Conservation (phyloP, 768 basidiomycete genomes). For the Suillus lakei region DNA sequence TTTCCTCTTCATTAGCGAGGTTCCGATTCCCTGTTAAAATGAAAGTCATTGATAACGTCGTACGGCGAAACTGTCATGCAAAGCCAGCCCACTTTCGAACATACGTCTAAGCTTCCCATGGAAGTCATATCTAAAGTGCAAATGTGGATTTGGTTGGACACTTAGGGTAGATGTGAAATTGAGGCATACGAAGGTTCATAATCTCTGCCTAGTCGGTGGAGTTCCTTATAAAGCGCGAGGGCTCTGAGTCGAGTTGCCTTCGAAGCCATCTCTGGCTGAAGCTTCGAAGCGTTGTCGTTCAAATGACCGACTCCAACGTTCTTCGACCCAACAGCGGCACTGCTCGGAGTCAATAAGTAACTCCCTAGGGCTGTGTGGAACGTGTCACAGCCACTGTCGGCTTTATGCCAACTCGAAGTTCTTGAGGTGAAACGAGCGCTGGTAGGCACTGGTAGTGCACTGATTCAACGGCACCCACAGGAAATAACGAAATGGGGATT, state of each 20-base stretch:
- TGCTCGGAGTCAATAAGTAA: neutral
- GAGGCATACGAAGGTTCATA: slow-evolving; percentile 77
- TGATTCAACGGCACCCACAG: too few relatives aligned
- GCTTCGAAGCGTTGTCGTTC: neutral
- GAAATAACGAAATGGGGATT: too few relatives aligned
- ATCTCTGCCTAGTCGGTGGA: slow-evolving; percentile 78
- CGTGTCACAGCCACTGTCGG: too few relatives aligned
- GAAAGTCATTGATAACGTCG: neutral
- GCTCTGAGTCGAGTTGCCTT: slow-evolving; percentile 63
- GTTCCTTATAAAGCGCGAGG: slow-evolving; percentile 79
- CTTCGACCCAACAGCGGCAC: neutral
- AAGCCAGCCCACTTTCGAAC: slow-evolving; percentile 66
- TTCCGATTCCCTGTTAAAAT: slow-evolving; percentile 61
- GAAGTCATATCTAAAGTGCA: slow-evolving; percentile 68
- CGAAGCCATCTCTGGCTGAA: slow-evolving; percentile 45
- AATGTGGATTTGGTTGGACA: slow-evolving; percentile 13
- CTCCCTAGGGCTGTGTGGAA: too few relatives aligned
- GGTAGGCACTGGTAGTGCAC: too few relatives aligned
- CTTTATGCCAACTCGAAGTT: too few relatives aligned
- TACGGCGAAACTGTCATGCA: neutral
- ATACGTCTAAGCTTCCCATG: slow-evolving; percentile 70
- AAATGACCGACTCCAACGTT: neutral
- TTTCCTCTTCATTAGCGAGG: slow-evolving; percentile 69
- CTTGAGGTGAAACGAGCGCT: too few relatives aligned
- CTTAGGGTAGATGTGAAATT: neutral